A percentile compares a stretch with the other conserved stretches of the same genome.
Conservation (phyloP, 345 rosid genomes). For the Raphanus sativus region DNA sequence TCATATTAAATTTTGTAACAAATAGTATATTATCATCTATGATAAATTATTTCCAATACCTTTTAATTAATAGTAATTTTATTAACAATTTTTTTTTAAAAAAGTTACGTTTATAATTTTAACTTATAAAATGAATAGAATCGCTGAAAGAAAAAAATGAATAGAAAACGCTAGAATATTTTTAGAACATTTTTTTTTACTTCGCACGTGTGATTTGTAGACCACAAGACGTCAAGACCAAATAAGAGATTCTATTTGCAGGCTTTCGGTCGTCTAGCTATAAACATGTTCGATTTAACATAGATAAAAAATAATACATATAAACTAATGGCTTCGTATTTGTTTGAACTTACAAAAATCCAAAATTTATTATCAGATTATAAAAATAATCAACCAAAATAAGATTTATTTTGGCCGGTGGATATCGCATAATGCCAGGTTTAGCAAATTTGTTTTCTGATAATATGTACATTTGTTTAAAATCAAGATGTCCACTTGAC, state of each 20-base stretch:
- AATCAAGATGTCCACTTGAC: slow-evolving; percentile 12
- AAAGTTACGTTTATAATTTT: too few relatives aligned
- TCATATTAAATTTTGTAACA: too few relatives aligned
- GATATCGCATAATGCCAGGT: slow-evolving; percentile 8
- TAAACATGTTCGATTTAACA: not conserved
- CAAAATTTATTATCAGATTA: not conserved
- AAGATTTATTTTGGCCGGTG: slow-evolving; percentile 1
- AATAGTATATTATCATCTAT: too few relatives aligned
- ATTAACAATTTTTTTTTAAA: too few relatives aligned
- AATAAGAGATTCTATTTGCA: slow-evolving; percentile 32
- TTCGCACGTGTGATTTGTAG: slow-evolving; percentile 25
- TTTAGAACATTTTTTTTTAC: too few relatives aligned
- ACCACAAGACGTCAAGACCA: slow-evolving; percentile 29
- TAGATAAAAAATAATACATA: not conserved
- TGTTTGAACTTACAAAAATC: not conserved
- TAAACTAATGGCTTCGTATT: not conserved
- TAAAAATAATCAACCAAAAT: not conserved
- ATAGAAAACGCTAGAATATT: too few relatives aligned
- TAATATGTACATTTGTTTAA: not conserved
- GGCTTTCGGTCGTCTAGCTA: slow-evolving; percentile 13
- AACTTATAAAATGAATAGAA: too few relatives aligned
- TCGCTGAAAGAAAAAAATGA: too few relatives aligned
- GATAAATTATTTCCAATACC: too few relatives aligned
- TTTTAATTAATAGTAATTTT: too few relatives aligned
- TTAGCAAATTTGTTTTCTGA: slow-evolving; percentile 1